phyloP scores from a whole-genome alignment of 2,329 filamentous ascomycete genomes.

The Diaporthe batatas region DNA sequence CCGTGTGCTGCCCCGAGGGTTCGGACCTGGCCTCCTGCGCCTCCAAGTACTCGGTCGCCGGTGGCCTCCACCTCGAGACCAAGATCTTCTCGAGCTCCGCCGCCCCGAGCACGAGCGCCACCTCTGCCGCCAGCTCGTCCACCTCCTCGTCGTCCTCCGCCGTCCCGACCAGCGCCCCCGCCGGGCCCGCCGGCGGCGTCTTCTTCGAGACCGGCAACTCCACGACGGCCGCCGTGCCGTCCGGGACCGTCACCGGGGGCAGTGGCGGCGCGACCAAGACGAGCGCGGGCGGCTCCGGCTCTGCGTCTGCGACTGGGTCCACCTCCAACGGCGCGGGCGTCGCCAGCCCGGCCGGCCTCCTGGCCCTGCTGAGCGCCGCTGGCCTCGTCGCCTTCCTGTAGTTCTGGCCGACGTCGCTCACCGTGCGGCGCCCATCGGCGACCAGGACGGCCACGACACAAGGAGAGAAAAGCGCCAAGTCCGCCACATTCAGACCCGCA shows the following conservation, averaged over 20 bases:
- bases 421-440: constrained; percentile 4
- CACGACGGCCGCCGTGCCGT: constrained; percentile 36
- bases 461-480: constrained; percentile 22
- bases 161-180: constrained; percentile 28
- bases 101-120: constrained; percentile 49
- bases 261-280: constrained; percentile 44
- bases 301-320: constrained; percentile 45
- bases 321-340: constrained; percentile 50
- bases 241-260: constrained; percentile 34
- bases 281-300: constrained; percentile 37
- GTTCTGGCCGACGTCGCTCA: not conserved
- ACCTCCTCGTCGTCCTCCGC: constrained; percentile 44
- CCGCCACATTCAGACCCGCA: not conserved
- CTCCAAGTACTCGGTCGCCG: constrained; percentile 61
- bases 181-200: constrained; percentile 34
- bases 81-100: constrained; percentile 52
- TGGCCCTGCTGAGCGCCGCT: constrained; percentile 47
- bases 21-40: constrained; percentile 69
- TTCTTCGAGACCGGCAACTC: constrained; percentile 42
- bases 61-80: constrained; percentile 62
- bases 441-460: not conserved
- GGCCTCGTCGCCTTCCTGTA: constrained; percentile 48
- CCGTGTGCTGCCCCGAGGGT: constrained; percentile 72
- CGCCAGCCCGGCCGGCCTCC: constrained; percentile 49
- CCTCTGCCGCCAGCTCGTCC: constrained; percentile 50